Conservation (phyloP, 2,329 filamentous ascomycete species). For the Mollisia scopiformis region DNA sequence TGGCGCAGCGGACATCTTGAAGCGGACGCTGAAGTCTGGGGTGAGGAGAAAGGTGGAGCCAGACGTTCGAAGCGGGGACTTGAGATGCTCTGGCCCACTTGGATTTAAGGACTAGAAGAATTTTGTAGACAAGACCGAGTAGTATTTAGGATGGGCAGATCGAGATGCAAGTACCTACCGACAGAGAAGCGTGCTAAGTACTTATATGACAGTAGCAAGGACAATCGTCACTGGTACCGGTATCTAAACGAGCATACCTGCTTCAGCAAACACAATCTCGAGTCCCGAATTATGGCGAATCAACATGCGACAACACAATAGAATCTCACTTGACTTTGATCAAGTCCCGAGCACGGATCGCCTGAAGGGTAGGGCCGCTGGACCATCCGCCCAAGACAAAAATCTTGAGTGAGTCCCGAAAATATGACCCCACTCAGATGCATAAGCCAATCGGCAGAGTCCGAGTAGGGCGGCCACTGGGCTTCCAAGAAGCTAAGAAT, state of each 20-base stretch:
- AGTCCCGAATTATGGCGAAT: not conserved
- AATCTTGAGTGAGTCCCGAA: not conserved
- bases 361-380: not conserved
- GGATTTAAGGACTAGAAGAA: not conserved
- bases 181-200: not conserved
- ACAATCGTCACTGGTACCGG: not conserved
- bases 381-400: not conserved
- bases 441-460: not conserved
- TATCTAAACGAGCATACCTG: not conserved
- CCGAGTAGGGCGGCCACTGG: not conserved
- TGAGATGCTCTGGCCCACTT: no score
- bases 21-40: not conserved
- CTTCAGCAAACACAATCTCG: not conserved
- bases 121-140: not conserved
- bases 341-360: not conserved
- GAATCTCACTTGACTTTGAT: not conserved
- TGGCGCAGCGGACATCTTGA: not conserved
- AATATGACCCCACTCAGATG: not conserved
- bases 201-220: not conserved
- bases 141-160: not conserved
- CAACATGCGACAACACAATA: not conserved
- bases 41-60: not conserved
- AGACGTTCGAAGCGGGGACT: not conserved
- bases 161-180: not conserved
- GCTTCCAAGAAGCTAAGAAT: not conserved